These are phyloP conservation scores for Yarrowia sp. DNA, from an alignment of 805 yeast genomes.

Conservation along the genomic window DNA sequence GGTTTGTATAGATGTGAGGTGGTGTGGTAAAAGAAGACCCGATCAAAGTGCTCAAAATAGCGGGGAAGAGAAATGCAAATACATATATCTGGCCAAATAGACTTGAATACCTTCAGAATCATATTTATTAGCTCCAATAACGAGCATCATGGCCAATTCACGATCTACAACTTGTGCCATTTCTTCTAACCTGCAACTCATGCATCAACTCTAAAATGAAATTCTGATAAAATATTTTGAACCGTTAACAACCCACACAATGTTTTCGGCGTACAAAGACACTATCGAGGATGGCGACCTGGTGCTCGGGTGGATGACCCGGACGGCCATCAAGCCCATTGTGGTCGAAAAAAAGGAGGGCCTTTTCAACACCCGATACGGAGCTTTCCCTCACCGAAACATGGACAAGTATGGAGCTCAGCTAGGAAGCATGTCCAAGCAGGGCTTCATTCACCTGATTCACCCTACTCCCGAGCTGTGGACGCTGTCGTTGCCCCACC, in stretches of 20 bases:
- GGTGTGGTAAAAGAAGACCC: not conserved
- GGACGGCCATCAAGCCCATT: slow-evolving; percentile 81
- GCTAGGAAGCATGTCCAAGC: slow-evolving; percentile 66
- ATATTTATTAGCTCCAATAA: too few relatives aligned
- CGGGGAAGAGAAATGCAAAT: too few relatives aligned
- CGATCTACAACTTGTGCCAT: not conserved
- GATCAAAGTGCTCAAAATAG: too few relatives aligned
- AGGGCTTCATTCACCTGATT: slow-evolving; percentile 84
- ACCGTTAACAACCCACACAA: slow-evolving; percentile 45
- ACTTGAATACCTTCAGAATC: too few relatives aligned
- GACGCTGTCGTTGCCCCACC: slow-evolving; percentile 94
- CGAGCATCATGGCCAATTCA: too few relatives aligned
- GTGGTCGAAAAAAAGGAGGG: slow-evolving; percentile 63
- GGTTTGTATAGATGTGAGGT: not conserved
- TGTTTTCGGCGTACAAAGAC: slow-evolving; percentile 67
- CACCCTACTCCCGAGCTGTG: slow-evolving; percentile 96
- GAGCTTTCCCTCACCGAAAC: slow-evolving; percentile 80
- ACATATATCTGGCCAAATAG: too few relatives aligned
- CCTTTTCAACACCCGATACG: slow-evolving; percentile 81
- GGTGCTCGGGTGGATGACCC: slow-evolving; percentile 82
- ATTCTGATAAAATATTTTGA: slow-evolving; percentile 8
- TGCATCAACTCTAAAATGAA: slow-evolving; percentile 22
- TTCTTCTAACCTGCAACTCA: not conserved
- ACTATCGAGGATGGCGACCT: slow-evolving; percentile 84
- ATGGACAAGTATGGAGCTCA: slow-evolving; percentile 91